Evolutionary conservation across 805 yeast genomes (phyloP).

Genomic region (Lachancea cidri): DNA sequence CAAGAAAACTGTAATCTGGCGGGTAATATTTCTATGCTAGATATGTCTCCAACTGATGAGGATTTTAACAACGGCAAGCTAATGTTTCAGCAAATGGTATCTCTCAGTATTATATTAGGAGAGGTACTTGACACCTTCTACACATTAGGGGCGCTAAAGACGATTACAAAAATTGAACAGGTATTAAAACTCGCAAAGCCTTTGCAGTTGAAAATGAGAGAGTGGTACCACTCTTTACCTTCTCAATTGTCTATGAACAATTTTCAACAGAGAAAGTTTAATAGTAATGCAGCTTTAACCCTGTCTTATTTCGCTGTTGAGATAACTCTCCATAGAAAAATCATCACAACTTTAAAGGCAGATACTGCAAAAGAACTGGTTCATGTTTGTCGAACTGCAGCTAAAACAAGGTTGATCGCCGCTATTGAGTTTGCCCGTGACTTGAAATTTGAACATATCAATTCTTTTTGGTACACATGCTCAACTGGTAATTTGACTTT

Average conservation of each 20-base stretch:
- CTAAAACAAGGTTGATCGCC: constrained; percentile 72
- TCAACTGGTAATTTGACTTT: constrained; percentile 73
- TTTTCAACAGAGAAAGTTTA: constrained; percentile 54
- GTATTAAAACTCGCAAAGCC: constrained; percentile 79
- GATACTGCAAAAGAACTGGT: constrained; percentile 49
- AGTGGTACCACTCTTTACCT: constrained; percentile 75
- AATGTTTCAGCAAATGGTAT: constrained; percentile 62
- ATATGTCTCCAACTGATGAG: constrained; percentile 33
- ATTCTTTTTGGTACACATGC: constrained; percentile 86
- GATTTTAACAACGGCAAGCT: constrained; percentile 69
- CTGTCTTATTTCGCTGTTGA: constrained; percentile 87
- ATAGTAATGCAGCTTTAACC: constrained; percentile 74
- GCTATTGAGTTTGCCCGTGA: constrained; percentile 75
- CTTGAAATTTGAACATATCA: constrained; percentile 75
- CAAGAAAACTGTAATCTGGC: constrained; percentile 9
- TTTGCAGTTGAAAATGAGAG: constrained; percentile 59
- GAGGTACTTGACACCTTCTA: constrained; percentile 70
- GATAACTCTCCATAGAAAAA: constrained; percentile 75
- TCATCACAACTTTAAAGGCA: constrained; percentile 47
- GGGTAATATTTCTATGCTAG: constrained; percentile 21
- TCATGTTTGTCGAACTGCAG: constrained; percentile 77
- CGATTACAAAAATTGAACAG: constrained; percentile 53
- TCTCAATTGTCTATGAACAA: constrained; percentile 57
- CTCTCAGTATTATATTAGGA: constrained; percentile 60
- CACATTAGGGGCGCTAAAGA: constrained; percentile 59